Percentiles rank a stretch among this genome's conserved stretches.
Conservation (phyloP, 2,329 filamentous ascomycete genomes). For the Talaromyces sp. region DNA sequence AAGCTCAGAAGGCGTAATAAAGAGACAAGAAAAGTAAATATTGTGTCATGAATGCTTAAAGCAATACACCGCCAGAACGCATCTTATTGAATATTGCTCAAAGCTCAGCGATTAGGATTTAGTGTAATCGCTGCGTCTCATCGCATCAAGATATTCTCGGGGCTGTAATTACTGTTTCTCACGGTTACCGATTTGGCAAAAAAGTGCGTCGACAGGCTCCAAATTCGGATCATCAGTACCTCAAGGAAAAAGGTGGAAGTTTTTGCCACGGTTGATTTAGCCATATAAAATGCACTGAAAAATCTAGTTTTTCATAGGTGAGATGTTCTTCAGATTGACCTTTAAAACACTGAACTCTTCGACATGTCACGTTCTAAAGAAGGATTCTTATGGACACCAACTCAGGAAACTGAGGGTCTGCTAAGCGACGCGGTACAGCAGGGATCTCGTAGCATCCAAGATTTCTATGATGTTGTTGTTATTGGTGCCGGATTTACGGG, state of each 20-base stretch:
- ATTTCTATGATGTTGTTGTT: conserved; percentile 31
- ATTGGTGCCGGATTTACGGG: conserved; percentile 35
- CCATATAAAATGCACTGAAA: background rate
- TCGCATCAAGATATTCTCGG: too few species aligned
- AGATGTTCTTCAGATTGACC: too few species aligned
- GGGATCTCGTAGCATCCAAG: background rate
- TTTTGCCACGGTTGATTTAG: background rate
- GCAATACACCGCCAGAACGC: background rate
- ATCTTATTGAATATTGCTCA: background rate
- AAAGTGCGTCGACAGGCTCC: background rate
- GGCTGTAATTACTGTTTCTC: background rate
- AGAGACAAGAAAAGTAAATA: background rate
- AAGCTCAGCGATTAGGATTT: background rate
- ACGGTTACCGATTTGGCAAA: background rate
- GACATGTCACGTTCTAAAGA: background rate
- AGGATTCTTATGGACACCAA: background rate
- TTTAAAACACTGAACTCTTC: background rate
- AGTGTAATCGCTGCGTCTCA: too few species aligned
- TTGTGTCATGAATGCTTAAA: background rate
- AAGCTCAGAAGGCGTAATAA: background rate
- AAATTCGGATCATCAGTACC: background rate
- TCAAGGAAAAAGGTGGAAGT: background rate
- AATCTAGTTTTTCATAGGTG: background rate
- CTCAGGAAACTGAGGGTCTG: background rate
- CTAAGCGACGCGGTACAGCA: background rate